These are phyloP conservation scores for Linnemannia elongata DNA, from an alignment of 192 early-diverging fungal genomes.

Conservation along the genomic window DNA sequence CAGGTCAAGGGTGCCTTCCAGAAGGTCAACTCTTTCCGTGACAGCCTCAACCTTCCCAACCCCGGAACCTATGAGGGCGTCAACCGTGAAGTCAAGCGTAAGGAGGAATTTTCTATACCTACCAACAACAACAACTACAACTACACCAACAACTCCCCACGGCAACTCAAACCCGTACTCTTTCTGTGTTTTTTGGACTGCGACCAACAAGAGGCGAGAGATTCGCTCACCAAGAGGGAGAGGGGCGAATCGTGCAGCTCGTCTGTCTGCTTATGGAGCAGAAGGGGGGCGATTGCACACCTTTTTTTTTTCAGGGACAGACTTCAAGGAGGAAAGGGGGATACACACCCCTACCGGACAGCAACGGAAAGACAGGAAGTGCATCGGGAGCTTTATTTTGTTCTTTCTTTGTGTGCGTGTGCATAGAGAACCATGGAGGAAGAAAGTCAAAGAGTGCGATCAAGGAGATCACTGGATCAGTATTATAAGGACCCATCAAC, in stretches of 20 bases:
- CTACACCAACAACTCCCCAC: no score
- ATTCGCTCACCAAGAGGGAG: not conserved
- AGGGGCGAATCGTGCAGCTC: not conserved
- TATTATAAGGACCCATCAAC: not conserved
- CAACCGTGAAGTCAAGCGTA: conserved; percentile 87
- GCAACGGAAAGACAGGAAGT: not conserved
- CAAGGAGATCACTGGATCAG: not conserved
- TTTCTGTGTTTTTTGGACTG: not conserved
- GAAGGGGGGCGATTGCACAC: not conserved
- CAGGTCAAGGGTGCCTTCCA: conserved; percentile 50
- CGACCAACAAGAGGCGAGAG: not conserved
- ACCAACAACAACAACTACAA: no score
- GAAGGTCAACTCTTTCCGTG: conserved; percentile 52
- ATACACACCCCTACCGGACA: not conserved
- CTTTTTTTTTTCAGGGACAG: not conserved
- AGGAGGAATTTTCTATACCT: not conserved
- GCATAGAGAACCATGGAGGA: not conserved
- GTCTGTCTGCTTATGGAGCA: not conserved
- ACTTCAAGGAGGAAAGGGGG: not conserved
- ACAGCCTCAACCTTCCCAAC: conserved; percentile 72
- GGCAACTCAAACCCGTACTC: no score
- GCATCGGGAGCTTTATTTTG: not conserved
- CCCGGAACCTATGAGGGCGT: conserved; percentile 88
- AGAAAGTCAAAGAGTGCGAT: not conserved
- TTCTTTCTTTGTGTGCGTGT: not conserved